Evolutionary conservation across 352 stramenopile genomes (phyloP).

Genomic region (Pythium apleroticum): DNA sequence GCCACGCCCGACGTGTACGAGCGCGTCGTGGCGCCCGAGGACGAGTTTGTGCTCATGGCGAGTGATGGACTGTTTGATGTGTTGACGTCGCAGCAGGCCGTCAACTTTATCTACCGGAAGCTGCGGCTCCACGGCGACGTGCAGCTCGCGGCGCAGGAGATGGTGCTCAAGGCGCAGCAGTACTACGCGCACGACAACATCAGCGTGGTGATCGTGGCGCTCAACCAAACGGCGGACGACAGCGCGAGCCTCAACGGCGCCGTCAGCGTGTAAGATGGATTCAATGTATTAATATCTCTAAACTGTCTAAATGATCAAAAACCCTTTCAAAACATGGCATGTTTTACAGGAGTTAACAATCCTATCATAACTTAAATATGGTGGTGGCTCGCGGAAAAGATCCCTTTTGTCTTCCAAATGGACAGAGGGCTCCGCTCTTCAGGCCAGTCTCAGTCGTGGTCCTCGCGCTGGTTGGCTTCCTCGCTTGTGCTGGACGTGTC

Average conservation of each 20-base stretch:
- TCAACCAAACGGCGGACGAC: slow-evolving; percentile 57
- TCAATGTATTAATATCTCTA: background rate
- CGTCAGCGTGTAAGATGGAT: background rate
- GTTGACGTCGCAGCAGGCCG: slow-evolving; percentile 85
- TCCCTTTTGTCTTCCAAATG: background rate
- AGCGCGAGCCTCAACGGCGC: background rate
- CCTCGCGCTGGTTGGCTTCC: slow-evolving; percentile 9
- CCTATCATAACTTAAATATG: slow-evolving; percentile 6
- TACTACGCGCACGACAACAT: slow-evolving; percentile 93
- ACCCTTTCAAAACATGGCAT: background rate
- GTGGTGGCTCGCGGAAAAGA: background rate
- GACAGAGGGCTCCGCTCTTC: background rate
- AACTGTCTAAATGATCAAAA: background rate
- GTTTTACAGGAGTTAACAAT: slow-evolving; percentile 6
- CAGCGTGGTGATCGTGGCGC: slow-evolving; percentile 83
- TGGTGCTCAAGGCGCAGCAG: slow-evolving; percentile 85
- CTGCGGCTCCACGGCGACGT: slow-evolving; percentile 87
- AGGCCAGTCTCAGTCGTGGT: background rate
- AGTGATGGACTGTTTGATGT: slow-evolving; percentile 93
- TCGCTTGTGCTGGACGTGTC: slow-evolving; percentile 10
- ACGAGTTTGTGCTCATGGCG: slow-evolving; percentile 91
- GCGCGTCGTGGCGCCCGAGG: slow-evolving; percentile 51
- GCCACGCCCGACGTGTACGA: slow-evolving; percentile 80
- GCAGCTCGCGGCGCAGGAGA: slow-evolving; percentile 84
- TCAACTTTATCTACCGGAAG: slow-evolving; percentile 91